Evolutionary conservation across 108 stramenopile species (phyloP).

Genomic region (Mediolabrus comicus): DNA sequence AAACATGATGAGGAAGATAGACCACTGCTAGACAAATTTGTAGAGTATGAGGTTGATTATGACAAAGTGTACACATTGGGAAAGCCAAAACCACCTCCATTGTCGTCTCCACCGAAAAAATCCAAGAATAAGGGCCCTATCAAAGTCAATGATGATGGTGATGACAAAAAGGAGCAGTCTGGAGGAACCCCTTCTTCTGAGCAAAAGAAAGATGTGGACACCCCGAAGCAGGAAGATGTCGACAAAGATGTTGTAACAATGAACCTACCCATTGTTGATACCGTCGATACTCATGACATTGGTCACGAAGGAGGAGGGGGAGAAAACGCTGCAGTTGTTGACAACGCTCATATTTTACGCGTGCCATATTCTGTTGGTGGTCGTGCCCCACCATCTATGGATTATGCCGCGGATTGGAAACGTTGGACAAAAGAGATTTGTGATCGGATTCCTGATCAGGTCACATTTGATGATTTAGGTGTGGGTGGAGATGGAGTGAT

Average conservation of each 20-base stretch:
- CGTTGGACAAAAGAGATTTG: slow-evolving; percentile 66
- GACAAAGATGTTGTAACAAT: slow-evolving; percentile 2
- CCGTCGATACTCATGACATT: slow-evolving; percentile 31
- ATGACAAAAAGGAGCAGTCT: not conserved
- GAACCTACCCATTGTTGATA: slow-evolving; percentile 17
- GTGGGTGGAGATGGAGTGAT: slow-evolving; percentile 36
- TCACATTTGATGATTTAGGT: slow-evolving; percentile 72
- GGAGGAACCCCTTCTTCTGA: not conserved
- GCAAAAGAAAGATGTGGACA: not conserved
- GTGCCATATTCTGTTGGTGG: not conserved
- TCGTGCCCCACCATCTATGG: slow-evolving; percentile 36
- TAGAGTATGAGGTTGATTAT: slow-evolving; percentile 35
- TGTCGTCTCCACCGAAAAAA: not conserved
- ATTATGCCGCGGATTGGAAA: slow-evolving; percentile 55
- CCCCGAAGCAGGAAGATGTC: not conserved
- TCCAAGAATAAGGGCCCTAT: not conserved
- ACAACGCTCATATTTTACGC: not conserved
- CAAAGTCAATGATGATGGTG: not conserved
- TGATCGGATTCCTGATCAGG: slow-evolving; percentile 64
- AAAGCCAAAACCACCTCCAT: slow-evolving; percentile 2
- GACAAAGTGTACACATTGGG: slow-evolving; percentile 26
- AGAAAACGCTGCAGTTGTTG: not conserved
- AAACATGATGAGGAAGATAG: slow-evolving; percentile 28
- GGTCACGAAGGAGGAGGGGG: slow-evolving; percentile 38
- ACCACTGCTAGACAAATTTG: slow-evolving; percentile 27